phyloP scores from a whole-genome alignment of 1,284 basidiomycete species.

The Puccinia coronata region DNA sequence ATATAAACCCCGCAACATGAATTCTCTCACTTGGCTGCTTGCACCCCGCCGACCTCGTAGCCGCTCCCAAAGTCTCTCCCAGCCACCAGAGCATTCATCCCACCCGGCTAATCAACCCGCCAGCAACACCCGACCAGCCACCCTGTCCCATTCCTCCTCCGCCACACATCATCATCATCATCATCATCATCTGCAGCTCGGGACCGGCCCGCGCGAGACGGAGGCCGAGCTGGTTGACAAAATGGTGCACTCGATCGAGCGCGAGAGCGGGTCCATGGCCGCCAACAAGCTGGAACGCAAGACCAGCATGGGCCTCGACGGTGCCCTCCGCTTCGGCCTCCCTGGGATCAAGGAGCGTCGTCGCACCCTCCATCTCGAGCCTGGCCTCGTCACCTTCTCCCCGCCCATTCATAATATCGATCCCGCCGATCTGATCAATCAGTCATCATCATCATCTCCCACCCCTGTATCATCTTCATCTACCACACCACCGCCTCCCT shows the following conservation, averaged over 20 bases:
- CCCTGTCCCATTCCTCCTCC: background rate
- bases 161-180: too few species aligned
- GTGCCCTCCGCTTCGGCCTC: constrained; percentile 36
- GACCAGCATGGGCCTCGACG: constrained; percentile 35
- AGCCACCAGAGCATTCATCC: constrained; percentile 3
- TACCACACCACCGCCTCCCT: background rate
- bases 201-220: constrained; percentile 30
- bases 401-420: background rate
- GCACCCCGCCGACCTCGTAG: constrained; percentile 41
- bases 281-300: constrained; percentile 45
- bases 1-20: too few species aligned
- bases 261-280: constrained; percentile 21
- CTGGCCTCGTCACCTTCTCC: background rate
- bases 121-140: too few species aligned
- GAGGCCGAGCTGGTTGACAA: constrained; percentile 47
- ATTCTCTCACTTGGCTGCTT: constrained; percentile 48
- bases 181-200: constrained; percentile 1
- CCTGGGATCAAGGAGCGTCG: constrained; percentile 42
- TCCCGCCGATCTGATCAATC: constrained; percentile 35
- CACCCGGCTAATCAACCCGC: background rate
- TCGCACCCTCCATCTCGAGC: constrained; percentile 30
- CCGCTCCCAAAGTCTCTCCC: too few species aligned
- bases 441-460: background rate
- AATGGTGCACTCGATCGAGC: constrained; percentile 41
- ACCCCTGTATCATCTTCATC: background rate